Evolutionary conservation across 805 yeast genomes (phyloP).

Genomic region (Yamadazyma sp.): DNA sequence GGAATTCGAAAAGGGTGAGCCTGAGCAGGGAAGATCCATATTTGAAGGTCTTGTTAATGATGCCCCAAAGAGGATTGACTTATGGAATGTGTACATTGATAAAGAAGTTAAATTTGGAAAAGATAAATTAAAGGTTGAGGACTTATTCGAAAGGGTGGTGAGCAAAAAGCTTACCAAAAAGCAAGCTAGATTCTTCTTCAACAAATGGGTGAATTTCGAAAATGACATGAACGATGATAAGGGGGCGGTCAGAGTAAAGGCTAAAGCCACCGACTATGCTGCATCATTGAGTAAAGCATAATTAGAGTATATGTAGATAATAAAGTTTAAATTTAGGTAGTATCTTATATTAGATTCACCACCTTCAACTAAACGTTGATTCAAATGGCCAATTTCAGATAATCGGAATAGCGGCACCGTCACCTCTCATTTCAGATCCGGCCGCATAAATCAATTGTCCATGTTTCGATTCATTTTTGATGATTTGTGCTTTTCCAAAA

Average conservation of each 20-base stretch:
- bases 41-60: constrained; percentile 90
- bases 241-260: constrained; percentile 80
- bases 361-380: too few relatives aligned
- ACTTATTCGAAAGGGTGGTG: constrained; percentile 78
- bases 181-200: constrained; percentile 93
- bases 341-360: constrained; percentile 1
- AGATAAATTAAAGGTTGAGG: constrained; percentile 68
- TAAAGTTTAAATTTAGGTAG: too few relatives aligned
- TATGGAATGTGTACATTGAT: constrained; percentile 95
- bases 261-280: constrained; percentile 83
- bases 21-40: constrained; percentile 92
- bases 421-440: constrained; percentile 84
- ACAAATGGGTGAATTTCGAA: constrained; percentile 85
- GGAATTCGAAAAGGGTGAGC: constrained; percentile 83
- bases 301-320: constrained; percentile 7
- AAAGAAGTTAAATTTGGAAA: constrained; percentile 74
- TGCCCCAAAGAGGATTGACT: constrained; percentile 86
- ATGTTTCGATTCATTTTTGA: constrained; percentile 45
- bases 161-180: constrained; percentile 69
- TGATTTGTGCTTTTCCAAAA: constrained; percentile 76
- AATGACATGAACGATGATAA: constrained; percentile 66
- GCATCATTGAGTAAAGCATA: constrained; percentile 19
- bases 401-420: constrained; percentile 68
- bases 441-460: constrained; percentile 56
- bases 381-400: too few relatives aligned